These are phyloP conservation scores for Diaporthe vaccinii DNA, from an alignment of 2,329 filamentous ascomycete species.

Conservation along the genomic window DNA sequence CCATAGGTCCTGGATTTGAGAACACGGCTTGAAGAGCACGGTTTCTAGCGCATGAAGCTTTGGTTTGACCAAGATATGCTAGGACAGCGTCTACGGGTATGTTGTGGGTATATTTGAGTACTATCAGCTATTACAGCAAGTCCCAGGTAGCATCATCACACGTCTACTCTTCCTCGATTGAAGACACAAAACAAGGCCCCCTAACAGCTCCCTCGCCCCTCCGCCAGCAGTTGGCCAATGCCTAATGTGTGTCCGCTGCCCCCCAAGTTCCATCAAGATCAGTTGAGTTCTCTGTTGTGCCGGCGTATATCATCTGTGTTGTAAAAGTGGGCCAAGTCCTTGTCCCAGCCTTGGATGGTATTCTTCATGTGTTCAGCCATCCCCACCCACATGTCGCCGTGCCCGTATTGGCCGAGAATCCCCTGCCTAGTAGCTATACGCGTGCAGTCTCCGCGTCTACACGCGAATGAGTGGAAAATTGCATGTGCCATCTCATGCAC, in stretches of 20 bases:
- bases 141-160: too few relatives aligned
- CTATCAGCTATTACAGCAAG: too few relatives aligned
- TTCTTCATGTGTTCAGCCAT: background rate
- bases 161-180: too few relatives aligned
- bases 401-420: background rate
- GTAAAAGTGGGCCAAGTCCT: background rate
- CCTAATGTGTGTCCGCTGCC: background rate
- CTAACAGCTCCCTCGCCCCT: too few relatives aligned
- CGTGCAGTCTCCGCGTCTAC: fast-evolving
- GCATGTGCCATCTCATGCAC: constrained; percentile 11
- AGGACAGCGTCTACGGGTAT: too few relatives aligned
- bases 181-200: too few relatives aligned
- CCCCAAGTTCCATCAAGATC: background rate
- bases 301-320: background rate
- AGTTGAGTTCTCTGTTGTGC: background rate
- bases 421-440: fast-evolving
- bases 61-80: too few relatives aligned
- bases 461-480: background rate
- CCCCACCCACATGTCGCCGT: background rate
- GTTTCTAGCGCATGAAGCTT: too few relatives aligned
- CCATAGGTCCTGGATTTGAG: too few relatives aligned
- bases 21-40: too few relatives aligned
- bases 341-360: background rate
- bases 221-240: background rate
- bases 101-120: too few relatives aligned